phyloP scores from a whole-genome alignment of 2,329 filamentous ascomycete species.

The Colletotrichum agaves region DNA sequence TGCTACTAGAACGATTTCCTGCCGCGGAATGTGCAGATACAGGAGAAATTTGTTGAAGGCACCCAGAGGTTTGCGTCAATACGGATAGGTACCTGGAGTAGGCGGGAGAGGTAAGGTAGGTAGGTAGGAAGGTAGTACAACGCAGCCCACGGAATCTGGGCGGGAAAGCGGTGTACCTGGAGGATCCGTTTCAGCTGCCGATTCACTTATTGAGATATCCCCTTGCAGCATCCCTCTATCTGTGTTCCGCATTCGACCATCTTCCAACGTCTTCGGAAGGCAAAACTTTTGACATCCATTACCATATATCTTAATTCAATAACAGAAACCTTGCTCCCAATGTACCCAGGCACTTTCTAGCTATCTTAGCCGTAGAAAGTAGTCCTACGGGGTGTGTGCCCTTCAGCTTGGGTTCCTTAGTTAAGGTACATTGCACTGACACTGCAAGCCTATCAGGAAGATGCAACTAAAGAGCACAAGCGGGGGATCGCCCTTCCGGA shows the following conservation, averaged over 20 bases:
- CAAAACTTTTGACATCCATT: not conserved
- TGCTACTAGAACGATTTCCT: slow-evolving; percentile 7
- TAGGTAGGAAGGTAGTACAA: slow-evolving; percentile 27
- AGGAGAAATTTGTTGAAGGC: slow-evolving; percentile 37
- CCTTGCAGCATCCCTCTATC: slow-evolving; percentile 5
- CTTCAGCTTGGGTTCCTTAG: too few species aligned
- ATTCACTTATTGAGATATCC: slow-evolving; percentile 31
- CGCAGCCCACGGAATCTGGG: slow-evolving; percentile 12
- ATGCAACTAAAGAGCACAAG: slow-evolving; percentile 21
- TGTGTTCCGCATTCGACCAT: slow-evolving; percentile 15
- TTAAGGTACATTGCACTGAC: too few species aligned
- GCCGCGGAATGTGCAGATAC: slow-evolving; percentile 14
- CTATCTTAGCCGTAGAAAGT: too few species aligned
- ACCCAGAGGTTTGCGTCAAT: slow-evolving; percentile 37
- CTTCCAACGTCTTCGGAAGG: slow-evolving; percentile 17
- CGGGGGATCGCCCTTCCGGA: slow-evolving; percentile 26
- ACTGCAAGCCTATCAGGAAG: not conserved
- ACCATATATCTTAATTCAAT: not conserved
- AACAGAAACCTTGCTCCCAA: too few species aligned
- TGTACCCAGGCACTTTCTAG: too few species aligned
- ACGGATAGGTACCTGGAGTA: slow-evolving; percentile 13
- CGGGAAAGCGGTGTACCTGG: slow-evolving; percentile 39
- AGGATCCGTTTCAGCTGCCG: slow-evolving; percentile 36
- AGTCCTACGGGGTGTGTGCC: too few species aligned
- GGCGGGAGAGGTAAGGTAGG: not conserved